phyloP scores from a whole-genome alignment of 352 stramenopile species.

The Lagenidium giganteum region DNA sequence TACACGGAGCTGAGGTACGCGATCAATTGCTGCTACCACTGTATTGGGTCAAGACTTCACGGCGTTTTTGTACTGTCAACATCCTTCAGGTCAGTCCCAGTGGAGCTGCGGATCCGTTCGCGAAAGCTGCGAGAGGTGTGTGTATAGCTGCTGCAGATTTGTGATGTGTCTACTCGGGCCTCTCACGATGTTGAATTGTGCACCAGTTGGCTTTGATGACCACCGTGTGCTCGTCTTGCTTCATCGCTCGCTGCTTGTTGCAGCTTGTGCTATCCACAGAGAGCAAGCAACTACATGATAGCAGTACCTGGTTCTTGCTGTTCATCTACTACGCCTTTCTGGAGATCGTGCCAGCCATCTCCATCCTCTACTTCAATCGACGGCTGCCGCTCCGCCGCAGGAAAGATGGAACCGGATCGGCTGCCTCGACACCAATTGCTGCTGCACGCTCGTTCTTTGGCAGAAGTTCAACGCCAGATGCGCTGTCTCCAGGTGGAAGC shows the following conservation, averaged over 20 bases:
- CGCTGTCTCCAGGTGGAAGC: slow-evolving; percentile 1
- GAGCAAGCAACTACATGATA: slow-evolving; percentile 67
- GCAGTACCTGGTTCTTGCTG: slow-evolving; percentile 73
- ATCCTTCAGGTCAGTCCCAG: slow-evolving; percentile 54
- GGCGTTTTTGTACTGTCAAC: background rate
- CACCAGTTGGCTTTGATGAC: slow-evolving; percentile 76
- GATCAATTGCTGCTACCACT: background rate
- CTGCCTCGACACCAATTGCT: slow-evolving; percentile 34
- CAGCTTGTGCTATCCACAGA: slow-evolving; percentile 72
- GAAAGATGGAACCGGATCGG: slow-evolving; percentile 15
- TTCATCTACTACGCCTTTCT: slow-evolving; percentile 77
- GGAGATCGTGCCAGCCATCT: slow-evolving; percentile 72
- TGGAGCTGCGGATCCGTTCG: slow-evolving; percentile 77
- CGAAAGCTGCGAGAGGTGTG: slow-evolving; percentile 75
- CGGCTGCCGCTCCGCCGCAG: slow-evolving; percentile 48
- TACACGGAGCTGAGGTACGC: slow-evolving; percentile 72
- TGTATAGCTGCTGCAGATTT: too few species aligned
- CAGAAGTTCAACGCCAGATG: slow-evolving; percentile 26
- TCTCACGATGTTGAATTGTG: too few species aligned
- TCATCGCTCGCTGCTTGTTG: slow-evolving; percentile 61
- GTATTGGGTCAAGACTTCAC: too few species aligned
- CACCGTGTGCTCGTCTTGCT: slow-evolving; percentile 79
- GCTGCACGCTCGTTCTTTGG: slow-evolving; percentile 35
- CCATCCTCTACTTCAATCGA: slow-evolving; percentile 82
- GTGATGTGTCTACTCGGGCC: too few species aligned